A percentile compares a stretch with the other conserved stretches of the same genome.
Conservation (phyloP, 371 early-diverging fungal species). For the Mortierella sp. region DNA sequence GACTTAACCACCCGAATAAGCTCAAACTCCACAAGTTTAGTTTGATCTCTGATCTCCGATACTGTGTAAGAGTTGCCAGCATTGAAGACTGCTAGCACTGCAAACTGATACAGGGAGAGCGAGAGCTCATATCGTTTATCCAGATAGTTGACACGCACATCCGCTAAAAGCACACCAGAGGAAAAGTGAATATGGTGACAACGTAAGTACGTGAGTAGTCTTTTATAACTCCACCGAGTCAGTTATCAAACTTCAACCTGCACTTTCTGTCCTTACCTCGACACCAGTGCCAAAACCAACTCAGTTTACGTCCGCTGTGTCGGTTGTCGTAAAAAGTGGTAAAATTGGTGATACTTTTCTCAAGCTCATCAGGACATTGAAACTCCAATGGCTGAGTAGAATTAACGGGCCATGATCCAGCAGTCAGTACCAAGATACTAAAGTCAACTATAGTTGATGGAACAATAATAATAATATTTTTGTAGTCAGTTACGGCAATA, state of each 20-base stretch:
- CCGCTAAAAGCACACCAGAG: slow-evolving; percentile 61
- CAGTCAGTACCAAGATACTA: slow-evolving; percentile 82
- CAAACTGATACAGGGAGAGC: slow-evolving; percentile 83
- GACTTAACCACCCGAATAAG: slow-evolving; percentile 64
- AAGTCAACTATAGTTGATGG: slow-evolving; percentile 70
- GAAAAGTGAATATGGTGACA: not conserved
- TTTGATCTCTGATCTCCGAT: slow-evolving; percentile 66
- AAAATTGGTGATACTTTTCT: slow-evolving; percentile 78
- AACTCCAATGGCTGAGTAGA: slow-evolving; percentile 70
- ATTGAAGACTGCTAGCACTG: slow-evolving; percentile 82
- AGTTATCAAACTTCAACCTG: not conserved
- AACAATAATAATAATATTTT: not conserved
- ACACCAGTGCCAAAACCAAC: slow-evolving; percentile 90
- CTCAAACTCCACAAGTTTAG: slow-evolving; percentile 67
- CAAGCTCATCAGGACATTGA: slow-evolving; percentile 81
- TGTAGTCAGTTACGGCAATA: not conserved
- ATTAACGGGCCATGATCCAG: slow-evolving; percentile 92
- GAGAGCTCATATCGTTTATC: slow-evolving; percentile 89
- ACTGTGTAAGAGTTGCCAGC: slow-evolving; percentile 57
- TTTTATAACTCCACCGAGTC: not conserved
- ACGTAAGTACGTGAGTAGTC: not conserved
- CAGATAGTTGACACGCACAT: slow-evolving; percentile 73
- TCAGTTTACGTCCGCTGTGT: slow-evolving; percentile 85
- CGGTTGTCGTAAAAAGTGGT: slow-evolving; percentile 78
- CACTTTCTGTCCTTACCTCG: slow-evolving; percentile 66